Base-by-base conservation (phyloP, 2,329 filamentous ascomycete species). In the Trichoderma hamatum region DNA sequence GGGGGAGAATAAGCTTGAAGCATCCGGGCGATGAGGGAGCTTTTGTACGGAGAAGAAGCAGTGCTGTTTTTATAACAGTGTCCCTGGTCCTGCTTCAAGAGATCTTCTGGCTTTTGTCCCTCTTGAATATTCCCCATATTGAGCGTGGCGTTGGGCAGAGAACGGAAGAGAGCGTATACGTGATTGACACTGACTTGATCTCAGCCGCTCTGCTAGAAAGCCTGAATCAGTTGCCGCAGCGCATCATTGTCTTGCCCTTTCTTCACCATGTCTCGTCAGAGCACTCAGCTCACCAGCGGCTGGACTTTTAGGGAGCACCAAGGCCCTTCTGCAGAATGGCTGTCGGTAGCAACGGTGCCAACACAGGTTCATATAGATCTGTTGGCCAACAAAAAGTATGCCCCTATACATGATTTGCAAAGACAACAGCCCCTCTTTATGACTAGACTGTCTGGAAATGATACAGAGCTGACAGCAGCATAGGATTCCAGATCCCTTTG, bases 401-500 rank as follows among this genome's bases (percentile, higher is more conserved):
- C 16, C 16, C 51, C 63, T 21, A 46, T 46, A 55, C 30, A 32
- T 6, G 60, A 28, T 3, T 24, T 3, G 19, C 32, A 39, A 36
- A 36, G 13, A 21, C 26, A 56, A 2, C 21, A 32, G 28, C 16
- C 14, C 6, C 7, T 52, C 19, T 28, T n/a, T 6, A 34, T 16
- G 52, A 28, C 13, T 5, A 28, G 28, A 13, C 11, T 34, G 3
- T 49, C 30, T 34, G 4, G 3, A 16, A 16, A 43, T 16, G 30
- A 34, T 30, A 21, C 11, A 14, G 14, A 13, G 13, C 59, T 68
- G 11, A 68, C n/a, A 58, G 3, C 2, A 21, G 9, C 7, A 4
- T 21, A 82, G 80, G 39, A 85, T 86, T 61, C 77, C 80, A 6
- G 84, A 90, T 73, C 88, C 88, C 0, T 89, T 88, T 72, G 75